Evolutionary conservation across 345 rosid genomes (phyloP).

Genomic region (Aegle marmelos): DNA sequence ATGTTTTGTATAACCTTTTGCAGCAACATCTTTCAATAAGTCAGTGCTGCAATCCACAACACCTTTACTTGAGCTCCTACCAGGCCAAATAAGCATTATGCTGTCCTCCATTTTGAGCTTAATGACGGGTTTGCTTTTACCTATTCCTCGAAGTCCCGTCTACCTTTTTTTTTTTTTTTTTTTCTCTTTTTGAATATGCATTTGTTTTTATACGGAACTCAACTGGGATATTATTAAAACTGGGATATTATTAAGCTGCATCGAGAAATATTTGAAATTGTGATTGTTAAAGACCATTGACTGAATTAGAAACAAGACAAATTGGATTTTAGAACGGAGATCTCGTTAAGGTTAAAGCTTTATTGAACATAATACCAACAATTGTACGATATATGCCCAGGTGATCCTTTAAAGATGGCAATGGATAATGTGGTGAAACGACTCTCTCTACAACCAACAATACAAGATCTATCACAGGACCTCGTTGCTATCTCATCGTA

Average conservation of each 20-base stretch:
- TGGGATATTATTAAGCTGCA: neutral
- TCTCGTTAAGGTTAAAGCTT: neutral
- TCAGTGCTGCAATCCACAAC: slow-evolving; percentile 50
- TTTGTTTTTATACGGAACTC: neutral
- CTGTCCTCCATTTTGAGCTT: slow-evolving; percentile 35
- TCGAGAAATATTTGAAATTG: neutral
- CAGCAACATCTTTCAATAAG: slow-evolving; percentile 71
- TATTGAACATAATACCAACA: neutral
- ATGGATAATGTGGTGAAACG: slow-evolving; percentile 11
- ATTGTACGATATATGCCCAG: neutral
- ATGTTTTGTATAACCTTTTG: slow-evolving; percentile 14
- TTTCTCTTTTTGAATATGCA: neutral
- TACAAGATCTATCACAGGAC: slow-evolving; percentile 6
- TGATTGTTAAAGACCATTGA: neutral
- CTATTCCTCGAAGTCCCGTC: neutral
- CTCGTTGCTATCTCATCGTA: slow-evolving; percentile 8
- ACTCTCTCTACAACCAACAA: slow-evolving; percentile 7
- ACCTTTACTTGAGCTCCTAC: slow-evolving; percentile 51
- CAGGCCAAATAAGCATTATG: slow-evolving; percentile 16
- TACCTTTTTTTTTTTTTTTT: neutral
- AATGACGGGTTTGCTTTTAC: slow-evolving; percentile 43
- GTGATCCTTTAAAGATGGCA: slow-evolving; percentile 8
- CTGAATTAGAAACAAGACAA: neutral
- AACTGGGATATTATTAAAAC: neutral
- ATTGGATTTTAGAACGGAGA: too few relatives aligned